Evolutionary conservation across 2,329 filamentous ascomycete genomes (phyloP).

Genomic region (Nothopassalora personata): DNA sequence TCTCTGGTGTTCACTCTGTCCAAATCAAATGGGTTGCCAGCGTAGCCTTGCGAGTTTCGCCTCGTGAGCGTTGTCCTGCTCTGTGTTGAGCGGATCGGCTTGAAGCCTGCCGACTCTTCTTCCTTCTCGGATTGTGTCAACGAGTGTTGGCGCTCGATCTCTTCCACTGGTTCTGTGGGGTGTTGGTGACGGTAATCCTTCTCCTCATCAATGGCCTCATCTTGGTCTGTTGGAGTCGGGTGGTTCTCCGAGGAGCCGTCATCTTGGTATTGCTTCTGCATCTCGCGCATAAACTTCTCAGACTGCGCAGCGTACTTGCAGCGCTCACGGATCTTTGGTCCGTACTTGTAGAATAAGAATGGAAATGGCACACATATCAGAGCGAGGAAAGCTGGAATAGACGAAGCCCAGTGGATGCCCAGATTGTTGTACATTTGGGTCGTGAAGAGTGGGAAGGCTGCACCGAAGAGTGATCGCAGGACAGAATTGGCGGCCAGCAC

Average conservation of each 20-base stretch:
- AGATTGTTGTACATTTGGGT: constrained; percentile 51
- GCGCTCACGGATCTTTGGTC: constrained; percentile 55
- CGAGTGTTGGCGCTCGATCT: constrained; percentile 10
- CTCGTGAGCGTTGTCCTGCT: neutral
- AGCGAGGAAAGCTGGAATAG: constrained; percentile 68
- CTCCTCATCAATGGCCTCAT: constrained; percentile 14
- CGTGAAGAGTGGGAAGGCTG: constrained; percentile 74
- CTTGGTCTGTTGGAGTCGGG: constrained; percentile 2
- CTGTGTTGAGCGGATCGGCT: constrained; percentile 18
- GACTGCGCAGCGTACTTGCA: constrained; percentile 68
- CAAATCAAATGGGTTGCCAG: constrained; percentile 45
- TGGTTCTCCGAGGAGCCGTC: constrained; percentile 1
- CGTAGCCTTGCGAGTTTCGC: constrained; percentile 24
- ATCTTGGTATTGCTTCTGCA: constrained; percentile 32
- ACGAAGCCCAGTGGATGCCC: constrained; percentile 66
- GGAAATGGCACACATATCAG: constrained; percentile 68
- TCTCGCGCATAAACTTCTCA: constrained; percentile 52
- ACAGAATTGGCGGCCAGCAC: constrained; percentile 75
- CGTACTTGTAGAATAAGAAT: constrained; percentile 68
- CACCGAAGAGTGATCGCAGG: constrained; percentile 70
- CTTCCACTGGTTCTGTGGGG: constrained; percentile 10
- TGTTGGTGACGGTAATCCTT: constrained; percentile 1
- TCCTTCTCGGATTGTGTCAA: constrained; percentile 14
- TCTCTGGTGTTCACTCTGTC: constrained; percentile 46
- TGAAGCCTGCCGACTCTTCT: constrained; percentile 21